These are phyloP conservation scores for Pilaira anomala DNA, from an alignment of 192 early-diverging fungal species.

Conservation along the genomic window DNA sequence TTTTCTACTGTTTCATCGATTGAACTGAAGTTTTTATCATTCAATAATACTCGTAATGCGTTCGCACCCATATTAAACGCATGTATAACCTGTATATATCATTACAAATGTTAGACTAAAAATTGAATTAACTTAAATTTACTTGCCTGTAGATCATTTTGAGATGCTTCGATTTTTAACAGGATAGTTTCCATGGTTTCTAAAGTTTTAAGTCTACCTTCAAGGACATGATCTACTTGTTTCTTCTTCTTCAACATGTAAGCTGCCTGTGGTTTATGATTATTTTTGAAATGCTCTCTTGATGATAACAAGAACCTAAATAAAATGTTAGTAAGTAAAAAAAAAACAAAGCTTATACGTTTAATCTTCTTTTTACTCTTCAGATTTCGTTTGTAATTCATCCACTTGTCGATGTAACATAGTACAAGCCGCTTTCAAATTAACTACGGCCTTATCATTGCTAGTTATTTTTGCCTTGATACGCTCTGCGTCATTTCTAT, in stretches of 20 bases:
- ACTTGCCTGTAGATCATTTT: slow-evolving; percentile 57
- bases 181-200: slow-evolving; percentile 60
- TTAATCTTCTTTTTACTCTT: slow-evolving; percentile 52
- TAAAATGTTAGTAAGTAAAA: not conserved
- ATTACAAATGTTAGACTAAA: not conserved
- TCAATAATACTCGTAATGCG: slow-evolving; percentile 50
- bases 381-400: slow-evolving; percentile 53
- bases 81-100: slow-evolving; percentile 45
- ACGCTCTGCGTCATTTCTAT: slow-evolving; percentile 4
- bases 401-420: slow-evolving; percentile 53
- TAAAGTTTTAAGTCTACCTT: slow-evolving; percentile 52
- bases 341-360: not conserved
- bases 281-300: slow-evolving; percentile 19
- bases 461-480: slow-evolving; percentile 40
- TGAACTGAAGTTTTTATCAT: slow-evolving; percentile 35
- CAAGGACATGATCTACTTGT: slow-evolving; percentile 47
- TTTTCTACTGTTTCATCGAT: slow-evolving; percentile 63
- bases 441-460: slow-evolving; percentile 57
- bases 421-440: slow-evolving; percentile 48
- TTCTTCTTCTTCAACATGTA: slow-evolving; percentile 56
- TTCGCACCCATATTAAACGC: slow-evolving; percentile 59
- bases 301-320: slow-evolving; percentile 11
- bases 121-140: not conserved
- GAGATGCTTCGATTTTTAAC: slow-evolving; percentile 59
- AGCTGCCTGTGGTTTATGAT: slow-evolving; percentile 52